Evolutionary conservation across 2,329 filamentous ascomycete species (phyloP), one percentile per base, ranked within the genome.

Genomic region (Epicoccum sorghinum): DNA sequence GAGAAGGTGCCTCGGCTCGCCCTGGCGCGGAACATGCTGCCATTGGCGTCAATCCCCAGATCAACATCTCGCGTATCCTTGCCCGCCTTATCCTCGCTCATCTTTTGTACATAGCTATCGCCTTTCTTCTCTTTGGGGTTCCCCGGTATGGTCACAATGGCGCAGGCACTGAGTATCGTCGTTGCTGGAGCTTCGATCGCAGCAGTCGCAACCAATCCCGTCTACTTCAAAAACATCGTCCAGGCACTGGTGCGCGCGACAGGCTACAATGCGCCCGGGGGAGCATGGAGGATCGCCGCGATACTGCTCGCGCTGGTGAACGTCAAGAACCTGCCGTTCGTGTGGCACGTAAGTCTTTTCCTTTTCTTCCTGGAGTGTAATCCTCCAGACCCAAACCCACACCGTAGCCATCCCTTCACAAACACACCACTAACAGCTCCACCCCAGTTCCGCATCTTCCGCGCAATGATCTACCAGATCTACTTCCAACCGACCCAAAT

Each of bases 241-340:
- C 29, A 51, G 3, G 24, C 32, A 4, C 38, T 56, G 4, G 23
- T 43, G 4, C 42, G 33, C 27, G 38, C 47, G 12, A 64, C 67
- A n/a, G 72, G 70, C 7, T 65, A 69, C 37, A 58, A 61, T 41
- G 58, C 66, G 13, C 71, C 72, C 1, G 72, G 71, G 7, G 71
- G 72, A 3, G 37, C 65, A 4, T 76, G 73, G 73, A 64, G 71
- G 32, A 64, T 74, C 23, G 44, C 70, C 1, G 70, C 71, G 8
- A 59, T 76, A 13, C 18, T 75, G 1, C 61, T 75, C 13, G 71
- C 68, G 7, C 42, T 74, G 30, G 61, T 84, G 38, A 93, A 93
- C 72, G 79, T 88, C 77, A 93, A 93, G 80, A 89, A 83, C 56
- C 68, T 92, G 56, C 90, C 90, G 0, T 81, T 90, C 37, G 83